Base-by-base conservation (phyloP, 2,329 filamentous ascomycete species). In the Ophiocordyceps camponoti-rufipedis region DNA sequence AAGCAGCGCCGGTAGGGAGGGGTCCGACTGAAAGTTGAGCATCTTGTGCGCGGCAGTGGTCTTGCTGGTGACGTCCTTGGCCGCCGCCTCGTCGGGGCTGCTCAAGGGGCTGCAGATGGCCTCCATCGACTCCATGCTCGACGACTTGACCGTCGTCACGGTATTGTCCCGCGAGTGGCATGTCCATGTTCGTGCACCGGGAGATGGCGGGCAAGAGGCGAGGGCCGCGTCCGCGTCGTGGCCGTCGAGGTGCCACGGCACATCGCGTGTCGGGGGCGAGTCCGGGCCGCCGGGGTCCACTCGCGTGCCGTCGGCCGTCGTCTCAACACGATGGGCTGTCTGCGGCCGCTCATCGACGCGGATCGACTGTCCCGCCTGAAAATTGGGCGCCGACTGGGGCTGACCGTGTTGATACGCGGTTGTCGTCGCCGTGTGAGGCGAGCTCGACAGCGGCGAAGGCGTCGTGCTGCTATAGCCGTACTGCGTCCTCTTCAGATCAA, bases 1-100 rank as follows among this genome's bases (percentile, higher is more conserved):
- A 11, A 80, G 64, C 8, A 80, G 61, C 7, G 76, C 75, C 11
- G 77, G 77, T 3, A 81, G 59, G 5, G 77, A 81, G 0, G 75
- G 76, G 45, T 80, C 76, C 3, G 76, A 80, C 46, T 73, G 74
- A 56, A 78, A 79, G 3, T 63, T 65, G 14, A 71, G 53, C 52
- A 71, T 70, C 9, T 67, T 63, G 6, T 70, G 69, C 4, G 67
- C 63, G 1, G 67, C 63, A 1, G 62, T 56, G n/a, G 61, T 62
- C 48, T 65, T 65, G 19, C 59, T 59, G 5, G 62, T 58, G 7
- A 56, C 56, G 41, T 62, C 62, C 2, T 63, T 59, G 18, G 64
- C 67, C 5, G 69, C 58, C 5, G 67, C 59, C 45, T 74, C 72
- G 52, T 71, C 73, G 0, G 72, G 71, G 51, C 70, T 75, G 1